phyloP scores from a whole-genome alignment of 2,329 filamentous ascomycete species.

The Spiromastix sp. region DNA sequence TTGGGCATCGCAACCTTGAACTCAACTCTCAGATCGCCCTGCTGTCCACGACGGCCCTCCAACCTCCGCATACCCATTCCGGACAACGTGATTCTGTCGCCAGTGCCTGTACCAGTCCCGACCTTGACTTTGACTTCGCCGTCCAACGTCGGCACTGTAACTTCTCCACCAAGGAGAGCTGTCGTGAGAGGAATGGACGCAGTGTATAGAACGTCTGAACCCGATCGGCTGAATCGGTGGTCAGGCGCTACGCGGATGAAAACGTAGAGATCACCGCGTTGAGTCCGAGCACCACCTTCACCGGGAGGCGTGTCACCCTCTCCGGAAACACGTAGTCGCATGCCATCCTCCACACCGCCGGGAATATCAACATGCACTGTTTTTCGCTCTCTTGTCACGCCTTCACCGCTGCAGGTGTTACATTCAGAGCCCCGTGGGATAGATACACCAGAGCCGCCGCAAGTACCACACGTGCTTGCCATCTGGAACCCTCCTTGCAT shows the following conservation, averaged over 20 bases:
- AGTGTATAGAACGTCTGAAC: conserved; percentile 86
- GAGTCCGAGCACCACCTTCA: conserved; percentile 52
- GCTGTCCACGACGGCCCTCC: conserved; percentile 48
- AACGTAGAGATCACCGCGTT: conserved; percentile 82
- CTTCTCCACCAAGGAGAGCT: conserved; percentile 81
- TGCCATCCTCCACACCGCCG: conserved; percentile 90
- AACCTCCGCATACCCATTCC: conserved; percentile 94
- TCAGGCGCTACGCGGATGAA: conserved; percentile 83
- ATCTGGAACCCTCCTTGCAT: conserved; percentile 94
- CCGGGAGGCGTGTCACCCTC: conserved; percentile 76
- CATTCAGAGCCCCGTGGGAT: conserved; percentile 77
- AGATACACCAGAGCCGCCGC: conserved; percentile 65
- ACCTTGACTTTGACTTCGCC: conserved; percentile 86
- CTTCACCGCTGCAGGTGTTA: conserved; percentile 66
- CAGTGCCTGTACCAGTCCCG: conserved; percentile 80
- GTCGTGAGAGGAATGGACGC: conserved; percentile 87
- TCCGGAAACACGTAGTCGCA: conserved; percentile 74
- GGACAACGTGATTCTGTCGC: conserved; percentile 77
- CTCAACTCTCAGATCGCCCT: conserved; percentile 80
- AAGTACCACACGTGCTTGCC: conserved; percentile 75
- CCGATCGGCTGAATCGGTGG: conserved; percentile 75
- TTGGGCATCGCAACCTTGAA: conserved; percentile 95
- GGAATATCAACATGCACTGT: conserved; percentile 86
- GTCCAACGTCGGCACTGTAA: conserved; percentile 80
- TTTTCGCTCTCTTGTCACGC: conserved; percentile 72